Evolutionary conservation across 495 filamentous ascomycete genomes (phyloP).

Genomic region (Penicillium arizonense): DNA sequence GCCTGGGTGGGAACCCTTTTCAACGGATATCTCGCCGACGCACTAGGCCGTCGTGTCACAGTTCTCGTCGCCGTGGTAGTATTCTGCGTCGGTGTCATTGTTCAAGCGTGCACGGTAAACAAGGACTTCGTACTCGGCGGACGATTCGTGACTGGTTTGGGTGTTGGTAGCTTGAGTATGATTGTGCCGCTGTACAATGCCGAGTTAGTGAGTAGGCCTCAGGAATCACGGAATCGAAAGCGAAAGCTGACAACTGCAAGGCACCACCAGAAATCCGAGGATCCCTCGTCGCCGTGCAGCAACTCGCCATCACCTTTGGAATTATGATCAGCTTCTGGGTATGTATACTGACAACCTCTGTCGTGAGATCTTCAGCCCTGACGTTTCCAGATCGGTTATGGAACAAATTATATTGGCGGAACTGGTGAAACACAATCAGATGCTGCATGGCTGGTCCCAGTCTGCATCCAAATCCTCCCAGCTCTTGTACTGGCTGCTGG

Average conservation of each 20-base stretch:
- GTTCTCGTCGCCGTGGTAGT: slow-evolving; percentile 66
- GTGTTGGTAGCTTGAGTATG: slow-evolving; percentile 37
- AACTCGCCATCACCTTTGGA: slow-evolving; percentile 63
- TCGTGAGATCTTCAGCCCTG: background rate
- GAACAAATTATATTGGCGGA: slow-evolving; percentile 46
- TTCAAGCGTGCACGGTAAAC: slow-evolving; percentile 63
- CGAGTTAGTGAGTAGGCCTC: slow-evolving; percentile 50
- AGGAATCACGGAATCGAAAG: slow-evolving; percentile 4
- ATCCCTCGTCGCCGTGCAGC: slow-evolving; percentile 67
- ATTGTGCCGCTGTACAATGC: slow-evolving; percentile 61
- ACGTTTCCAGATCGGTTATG: slow-evolving; percentile 45
- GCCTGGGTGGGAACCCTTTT: slow-evolving; percentile 77
- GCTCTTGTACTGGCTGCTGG: slow-evolving; percentile 40
- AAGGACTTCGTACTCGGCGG: slow-evolving; percentile 66
- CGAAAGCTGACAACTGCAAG: slow-evolving; percentile 57
- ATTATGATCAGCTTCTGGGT: slow-evolving; percentile 67
- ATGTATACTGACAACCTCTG: slow-evolving; percentile 24
- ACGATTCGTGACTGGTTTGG: slow-evolving; percentile 68
- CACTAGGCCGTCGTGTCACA: slow-evolving; percentile 68
- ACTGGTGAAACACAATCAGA: slow-evolving; percentile 39
- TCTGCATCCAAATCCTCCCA: slow-evolving; percentile 45
- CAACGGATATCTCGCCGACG: slow-evolving; percentile 74
- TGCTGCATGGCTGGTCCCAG: slow-evolving; percentile 45
- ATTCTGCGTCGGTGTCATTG: slow-evolving; percentile 73
- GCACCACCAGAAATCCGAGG: slow-evolving; percentile 70